Evolutionary conservation across 2,329 filamentous ascomycete genomes (phyloP).

Genomic region (Zasmidium angulare): DNA sequence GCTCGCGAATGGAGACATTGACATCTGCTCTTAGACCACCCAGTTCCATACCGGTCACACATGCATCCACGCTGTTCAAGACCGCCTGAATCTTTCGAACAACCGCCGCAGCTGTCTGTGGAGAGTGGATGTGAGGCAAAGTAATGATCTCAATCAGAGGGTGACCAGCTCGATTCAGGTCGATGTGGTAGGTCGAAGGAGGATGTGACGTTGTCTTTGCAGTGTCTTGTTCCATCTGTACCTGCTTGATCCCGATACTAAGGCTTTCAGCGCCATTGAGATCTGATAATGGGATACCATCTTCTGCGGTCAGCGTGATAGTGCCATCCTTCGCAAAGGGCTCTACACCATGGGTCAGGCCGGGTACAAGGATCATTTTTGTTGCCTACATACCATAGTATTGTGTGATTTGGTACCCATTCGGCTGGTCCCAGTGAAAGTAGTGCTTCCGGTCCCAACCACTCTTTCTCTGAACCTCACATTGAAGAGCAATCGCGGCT

Average conservation of each 20-base stretch:
- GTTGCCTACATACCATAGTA: conserved; percentile 63
- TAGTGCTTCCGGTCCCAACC: conserved; percentile 97
- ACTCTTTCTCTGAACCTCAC: conserved; percentile 72
- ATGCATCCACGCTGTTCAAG: conserved; percentile 77
- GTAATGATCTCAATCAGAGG: conserved; percentile 96
- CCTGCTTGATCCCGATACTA: conserved; percentile 80
- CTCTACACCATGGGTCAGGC: conserved; percentile 36
- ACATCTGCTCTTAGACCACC: conserved; percentile 91
- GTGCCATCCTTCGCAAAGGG: conserved; percentile 68
- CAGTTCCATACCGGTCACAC: conserved; percentile 87
- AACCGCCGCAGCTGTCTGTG: conserved; percentile 80
- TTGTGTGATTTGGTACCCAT: conserved; percentile 96
- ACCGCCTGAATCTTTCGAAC: conserved; percentile 85
- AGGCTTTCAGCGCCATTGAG: conserved; percentile 65
- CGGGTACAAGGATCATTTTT: not conserved
- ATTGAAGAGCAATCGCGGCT: conserved; percentile 81
- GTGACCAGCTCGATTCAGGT: conserved; percentile 90
- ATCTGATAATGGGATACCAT: conserved; percentile 76
- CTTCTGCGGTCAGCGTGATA: conserved; percentile 69
- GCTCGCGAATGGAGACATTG: conserved; percentile 80
- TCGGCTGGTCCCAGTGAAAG: conserved; percentile 97
- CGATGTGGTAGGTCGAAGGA: conserved; percentile 72
- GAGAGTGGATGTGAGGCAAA: conserved; percentile 80
- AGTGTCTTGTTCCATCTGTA: conserved; percentile 97
- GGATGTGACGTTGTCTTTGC: conserved; percentile 86